Evolutionary conservation across 2,329 filamentous ascomycete species (phyloP), one percentile per base, ranked within the genome.

Genomic region (Xylariaceae sp.): DNA sequence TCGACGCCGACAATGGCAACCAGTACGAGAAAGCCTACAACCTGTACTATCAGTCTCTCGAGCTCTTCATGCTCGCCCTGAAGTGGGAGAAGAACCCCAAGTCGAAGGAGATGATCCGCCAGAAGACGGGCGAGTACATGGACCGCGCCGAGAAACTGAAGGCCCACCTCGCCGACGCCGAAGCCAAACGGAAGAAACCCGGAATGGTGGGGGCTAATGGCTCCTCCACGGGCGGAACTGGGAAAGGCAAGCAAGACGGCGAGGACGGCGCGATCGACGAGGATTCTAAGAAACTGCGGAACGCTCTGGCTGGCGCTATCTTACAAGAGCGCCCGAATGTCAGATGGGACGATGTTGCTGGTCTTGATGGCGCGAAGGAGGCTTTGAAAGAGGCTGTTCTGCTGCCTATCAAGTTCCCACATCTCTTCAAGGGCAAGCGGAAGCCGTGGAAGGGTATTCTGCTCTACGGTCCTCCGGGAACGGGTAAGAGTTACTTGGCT

Each of bases 41-140:
- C 73, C 83, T 89, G 64, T 99, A 99, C 84, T 97, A 96, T 80
- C 88, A 91, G 68, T 88, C 93, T 55, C 89, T 99, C 68, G 93
- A 99, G 77, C 86, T 97, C 60, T 99, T 97, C 81, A 96, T 99
- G 89, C 89, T 97, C 62, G 94, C 94, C 39, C 83, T 99, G 62
- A 99, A 99, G 81, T 99, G 93, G 93, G 94, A 99, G 80, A 99
- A 97, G 84, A 97, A 97, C 78, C 87, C 89, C 64, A 93, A 92
- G 69, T 92, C 91, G 65, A 97, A 97, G 80, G 92, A 95, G 73
- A 96, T 96, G 84, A 97, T 99, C 75, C 88, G 94, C 68, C 86
- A 89, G 69, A 97, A 97, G 80, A 92, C 92, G 17, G 89, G 82
- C 69, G 93, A 97, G 74, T 99, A 99, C 81, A 96, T 99, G 88